Evolutionary conservation across 352 stramenopile species (phyloP), one percentile per base, ranked within the genome.

Genomic region (Globisporangium ultimum): DNA sequence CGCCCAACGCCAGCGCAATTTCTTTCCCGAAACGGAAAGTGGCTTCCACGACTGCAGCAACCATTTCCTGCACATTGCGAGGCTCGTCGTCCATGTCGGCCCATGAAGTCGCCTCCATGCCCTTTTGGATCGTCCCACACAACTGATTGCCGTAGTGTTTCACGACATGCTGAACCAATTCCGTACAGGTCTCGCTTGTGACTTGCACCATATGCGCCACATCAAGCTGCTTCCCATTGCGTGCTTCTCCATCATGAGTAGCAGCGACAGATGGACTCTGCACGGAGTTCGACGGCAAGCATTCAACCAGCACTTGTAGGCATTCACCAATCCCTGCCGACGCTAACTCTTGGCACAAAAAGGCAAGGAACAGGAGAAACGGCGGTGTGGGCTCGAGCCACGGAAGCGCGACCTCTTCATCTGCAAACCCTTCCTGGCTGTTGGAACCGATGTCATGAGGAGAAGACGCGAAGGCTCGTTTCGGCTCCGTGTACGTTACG

Each of bases 171-270:
- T 87, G 66, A 9, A 92, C 20, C 8, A 95, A 66, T 28, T 89
- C 75, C 14, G 62, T 54, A 12, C 70, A 78, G 22, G 83, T 84
- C 48, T 87, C 77, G 11, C 76, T 72, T 2, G 81, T 89, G 40
- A 93, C 75, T 64, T 88, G 69, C 20, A 92, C 84, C 80, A 93
- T 91, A 48, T 88, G 75, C 1, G 76, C 73, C 36, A 89, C 75
- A 45, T 95, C 83, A 9, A 85, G 47, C 34, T 57, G 51, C 52
- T 64, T 64, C 7, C 36, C 28, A 4, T 36, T 43, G 4, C 17
- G 8, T 11, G 32, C 21, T 22, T 18, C 32, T 32, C 22, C 38
- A 71, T 53, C 47, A 61, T 59, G 14, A 11, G 18, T 15, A 14
- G 24, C 28, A 3, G 40, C 9, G 11, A 12, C 38, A 3, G 34